Base-by-base conservation (phyloP, 1,284 basidiomycete genomes). In the Kwoniella shivajii region DNA sequence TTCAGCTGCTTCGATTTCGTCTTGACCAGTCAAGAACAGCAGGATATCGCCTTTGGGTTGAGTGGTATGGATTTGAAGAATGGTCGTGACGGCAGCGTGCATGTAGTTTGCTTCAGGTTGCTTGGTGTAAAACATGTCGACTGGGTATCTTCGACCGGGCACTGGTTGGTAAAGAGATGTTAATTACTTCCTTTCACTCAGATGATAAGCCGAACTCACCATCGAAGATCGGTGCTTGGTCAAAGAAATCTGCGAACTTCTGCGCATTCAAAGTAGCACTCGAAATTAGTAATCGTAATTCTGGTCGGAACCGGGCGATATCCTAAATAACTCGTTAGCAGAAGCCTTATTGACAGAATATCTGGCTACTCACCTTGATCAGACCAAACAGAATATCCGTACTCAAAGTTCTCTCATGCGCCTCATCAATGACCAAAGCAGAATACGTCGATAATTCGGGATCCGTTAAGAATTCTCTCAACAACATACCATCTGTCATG, bases 61-160 rank as follows among this genome's bases (percentile, higher is more conserved):
- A 0, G 95, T 97, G 1, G 94, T 98, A 75, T 99, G 96, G 43
- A 99, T 99, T 76, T 99, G 96, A 79, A 99, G 96, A 27, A 99
- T 87, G 6, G 96, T 99, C 4, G 95, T 99, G 72, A 99, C 95
- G 29, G 95, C 92, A 6, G 96, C 96, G 73, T 99, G 94, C 29
- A 99, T 85, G 73, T 99, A 99, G 77, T 99, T 98, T 44, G 94
- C 93, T 80, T 96, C 93, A 0, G 94, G 93, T 73, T 96, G 92
- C 20, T 92, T 92, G 30, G 92, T 99, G 80, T 97, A 98, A 76
- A 96, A 93, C 61, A 99, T 95, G 73, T 99, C 96, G 59, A 99
- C 96, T 11, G 96, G 93, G 78, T 93, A 99, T 67, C 91, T 87
- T 66, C 96, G 89, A 64, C 96, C 96, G 58, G 96, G 96, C 41